These are phyloP conservation scores for Dactylonectria estremocensis DNA, from an alignment of 2,329 filamentous ascomycete genomes.

Conservation along the genomic window DNA sequence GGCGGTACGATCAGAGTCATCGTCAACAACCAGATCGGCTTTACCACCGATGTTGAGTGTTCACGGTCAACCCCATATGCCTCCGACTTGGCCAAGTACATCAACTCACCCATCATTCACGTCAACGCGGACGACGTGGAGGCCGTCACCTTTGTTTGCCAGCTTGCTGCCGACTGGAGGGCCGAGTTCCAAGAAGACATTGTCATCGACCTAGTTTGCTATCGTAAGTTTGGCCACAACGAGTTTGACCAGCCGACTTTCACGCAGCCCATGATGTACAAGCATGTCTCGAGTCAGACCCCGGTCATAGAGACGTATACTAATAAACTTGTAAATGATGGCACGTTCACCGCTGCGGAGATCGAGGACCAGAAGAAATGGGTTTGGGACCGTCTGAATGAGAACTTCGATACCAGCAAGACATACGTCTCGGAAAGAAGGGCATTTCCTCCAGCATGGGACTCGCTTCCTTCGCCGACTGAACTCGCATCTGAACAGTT, in stretches of 20 bases:
- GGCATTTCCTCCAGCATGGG: conserved; percentile 98
- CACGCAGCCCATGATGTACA: conserved; percentile 99
- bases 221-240: conserved; percentile 98
- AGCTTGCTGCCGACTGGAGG: conserved; percentile 96
- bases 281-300: conserved; percentile 88
- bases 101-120: conserved; percentile 98
- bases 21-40: conserved; percentile 99
- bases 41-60: conserved; percentile 97
- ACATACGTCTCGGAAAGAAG: conserved; percentile 95
- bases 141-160: conserved; percentile 96
- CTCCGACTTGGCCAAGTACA: conserved; percentile 98
- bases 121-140: conserved; percentile 99
- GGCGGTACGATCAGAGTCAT: conserved; percentile 96
- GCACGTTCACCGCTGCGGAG: conserved; percentile 95
- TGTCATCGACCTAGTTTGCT: conserved; percentile 97
- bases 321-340: conserved; percentile 88
- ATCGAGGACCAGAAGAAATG: conserved; percentile 98
- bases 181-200: conserved; percentile 98
- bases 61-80: conserved; percentile 98
- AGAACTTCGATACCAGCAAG: conserved; percentile 96
- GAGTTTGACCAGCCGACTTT: conserved; percentile 99
- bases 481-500: conserved; percentile 95
- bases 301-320: conserved; percentile 91
- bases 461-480: conserved; percentile 98
- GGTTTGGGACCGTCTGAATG: conserved; percentile 98